Evolutionary conservation across 352 stramenopile species (phyloP).

Genomic region (Phytophthora pistaciae): DNA sequence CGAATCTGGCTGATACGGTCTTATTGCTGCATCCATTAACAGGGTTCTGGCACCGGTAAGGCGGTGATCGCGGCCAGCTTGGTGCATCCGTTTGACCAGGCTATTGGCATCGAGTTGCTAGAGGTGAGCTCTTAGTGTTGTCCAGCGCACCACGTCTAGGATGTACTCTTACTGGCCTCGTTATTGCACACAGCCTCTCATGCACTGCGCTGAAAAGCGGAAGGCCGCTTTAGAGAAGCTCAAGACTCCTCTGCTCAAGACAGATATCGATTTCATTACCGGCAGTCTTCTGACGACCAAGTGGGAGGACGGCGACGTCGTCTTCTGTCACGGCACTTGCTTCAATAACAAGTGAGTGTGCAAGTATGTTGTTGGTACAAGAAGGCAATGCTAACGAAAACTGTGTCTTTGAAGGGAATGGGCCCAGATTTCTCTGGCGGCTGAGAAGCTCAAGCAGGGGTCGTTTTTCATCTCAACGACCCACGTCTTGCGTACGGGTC

Average conservation of each 20-base stretch:
- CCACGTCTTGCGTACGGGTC: conserved; percentile 74
- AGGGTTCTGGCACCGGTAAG: conserved; percentile 87
- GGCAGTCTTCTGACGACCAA: conserved; percentile 68
- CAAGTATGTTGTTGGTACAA: not conserved
- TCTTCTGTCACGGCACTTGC: conserved; percentile 89
- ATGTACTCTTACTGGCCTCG: not conserved
- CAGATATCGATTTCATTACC: conserved; percentile 82
- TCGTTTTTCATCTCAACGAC: conserved; percentile 88
- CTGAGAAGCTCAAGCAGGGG: conserved; percentile 87
- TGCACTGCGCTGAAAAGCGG: conserved; percentile 81
- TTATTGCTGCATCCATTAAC: conserved; percentile 3
- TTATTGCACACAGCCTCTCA: conserved; percentile 54
- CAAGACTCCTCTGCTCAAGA: conserved; percentile 42
- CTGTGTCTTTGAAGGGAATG: conserved; percentile 61
- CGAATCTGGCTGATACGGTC: not conserved
- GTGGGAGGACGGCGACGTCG: conserved; percentile 81
- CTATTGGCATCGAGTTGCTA: conserved; percentile 84
- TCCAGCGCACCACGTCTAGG: not conserved
- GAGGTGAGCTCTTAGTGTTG: conserved; percentile 43
- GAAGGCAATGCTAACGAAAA: not conserved
- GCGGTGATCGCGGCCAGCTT: conserved; percentile 82
- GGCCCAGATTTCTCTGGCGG: conserved; percentile 77
- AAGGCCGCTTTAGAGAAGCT: conserved; percentile 60
- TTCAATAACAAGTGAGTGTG: conserved; percentile 79
- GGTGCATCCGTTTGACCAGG: conserved; percentile 84